A percentile compares a stretch with the other conserved stretches of the same genome.
Conservation (phyloP, 169 alveolate genomes). For the Besnoitia besnoiti region DNA sequence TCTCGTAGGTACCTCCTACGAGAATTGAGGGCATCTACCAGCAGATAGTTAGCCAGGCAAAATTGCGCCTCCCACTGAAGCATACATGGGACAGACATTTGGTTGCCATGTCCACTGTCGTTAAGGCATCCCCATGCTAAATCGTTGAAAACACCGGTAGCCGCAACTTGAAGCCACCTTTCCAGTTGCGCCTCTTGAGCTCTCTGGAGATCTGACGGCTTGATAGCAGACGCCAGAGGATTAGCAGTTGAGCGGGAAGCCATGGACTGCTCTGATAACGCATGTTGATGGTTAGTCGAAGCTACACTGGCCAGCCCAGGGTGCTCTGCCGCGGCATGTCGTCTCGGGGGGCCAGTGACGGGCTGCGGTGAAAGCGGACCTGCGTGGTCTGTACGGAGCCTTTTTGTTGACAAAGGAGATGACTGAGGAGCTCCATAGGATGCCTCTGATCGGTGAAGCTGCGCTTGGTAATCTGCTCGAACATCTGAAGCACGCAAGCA, state of each 20-base stretch:
- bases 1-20: constrained; percentile 26
- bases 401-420: too few species aligned
- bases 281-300: too few species aligned
- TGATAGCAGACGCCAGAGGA: neutral
- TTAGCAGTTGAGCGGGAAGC: neutral
- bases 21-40: constrained; percentile 45
- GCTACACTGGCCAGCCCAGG: too few species aligned
- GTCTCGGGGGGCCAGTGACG: too few species aligned
- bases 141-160: constrained; percentile 60
- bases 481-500: too few species aligned
- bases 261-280: neutral
- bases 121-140: constrained; percentile 64
- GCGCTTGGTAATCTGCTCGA: too few species aligned
- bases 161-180: neutral
- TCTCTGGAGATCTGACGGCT: neutral
- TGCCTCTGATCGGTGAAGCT: too few species aligned
- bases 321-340: too few species aligned
- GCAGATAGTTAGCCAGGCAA: constrained; percentile 54
- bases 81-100: constrained; percentile 37
- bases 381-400: too few species aligned
- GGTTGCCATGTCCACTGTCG: neutral
- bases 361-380: too few species aligned
- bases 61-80: constrained; percentile 60
- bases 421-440: too few species aligned
- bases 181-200: constrained; percentile 14